Conservation (phyloP, 257 asterid genomes). For the Solanum sparsipilum region DNA sequence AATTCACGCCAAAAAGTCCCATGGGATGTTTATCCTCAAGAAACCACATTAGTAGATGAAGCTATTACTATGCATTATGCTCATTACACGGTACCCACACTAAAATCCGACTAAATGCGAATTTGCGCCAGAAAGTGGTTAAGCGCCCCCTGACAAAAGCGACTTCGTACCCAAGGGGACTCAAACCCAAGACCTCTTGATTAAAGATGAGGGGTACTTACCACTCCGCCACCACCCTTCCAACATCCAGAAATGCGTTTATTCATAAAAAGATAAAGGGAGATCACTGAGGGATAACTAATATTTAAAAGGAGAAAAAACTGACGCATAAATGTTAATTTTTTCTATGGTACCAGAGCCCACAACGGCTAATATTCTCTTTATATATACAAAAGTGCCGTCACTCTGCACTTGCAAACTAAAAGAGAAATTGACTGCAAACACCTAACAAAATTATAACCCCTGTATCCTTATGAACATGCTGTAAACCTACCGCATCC, state of each 20-base stretch:
- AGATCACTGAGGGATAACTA: not conserved
- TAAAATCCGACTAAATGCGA: too few relatives aligned
- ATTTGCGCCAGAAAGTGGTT: not conserved
- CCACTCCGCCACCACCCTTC: not conserved
- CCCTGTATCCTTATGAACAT: slow-evolving; percentile 22
- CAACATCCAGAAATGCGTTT: not conserved
- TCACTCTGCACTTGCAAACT: slow-evolving; percentile 24
- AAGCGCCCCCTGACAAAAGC: not conserved
- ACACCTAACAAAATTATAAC: slow-evolving; percentile 33
- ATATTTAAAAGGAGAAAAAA: not conserved
- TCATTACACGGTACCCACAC: too few relatives aligned
- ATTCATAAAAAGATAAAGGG: not conserved
- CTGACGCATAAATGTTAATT: not conserved
- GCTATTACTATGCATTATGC: not conserved
- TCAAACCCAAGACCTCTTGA: not conserved
- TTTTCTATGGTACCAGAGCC: slow-evolving; percentile 1
- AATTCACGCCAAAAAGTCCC: too few relatives aligned
- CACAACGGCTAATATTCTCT: slow-evolving; percentile 10
- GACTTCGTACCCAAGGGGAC: not conserved
- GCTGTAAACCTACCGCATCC: slow-evolving; percentile 8
- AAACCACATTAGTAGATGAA: not conserved
- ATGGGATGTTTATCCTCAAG: not conserved
- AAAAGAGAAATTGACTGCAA: not conserved
- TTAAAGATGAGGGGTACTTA: not conserved
- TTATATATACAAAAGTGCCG: slow-evolving; percentile 38